These are phyloP conservation scores for Pseudozyma pruni DNA, from an alignment of 1,284 basidiomycete species.

Conservation along the genomic window DNA sequence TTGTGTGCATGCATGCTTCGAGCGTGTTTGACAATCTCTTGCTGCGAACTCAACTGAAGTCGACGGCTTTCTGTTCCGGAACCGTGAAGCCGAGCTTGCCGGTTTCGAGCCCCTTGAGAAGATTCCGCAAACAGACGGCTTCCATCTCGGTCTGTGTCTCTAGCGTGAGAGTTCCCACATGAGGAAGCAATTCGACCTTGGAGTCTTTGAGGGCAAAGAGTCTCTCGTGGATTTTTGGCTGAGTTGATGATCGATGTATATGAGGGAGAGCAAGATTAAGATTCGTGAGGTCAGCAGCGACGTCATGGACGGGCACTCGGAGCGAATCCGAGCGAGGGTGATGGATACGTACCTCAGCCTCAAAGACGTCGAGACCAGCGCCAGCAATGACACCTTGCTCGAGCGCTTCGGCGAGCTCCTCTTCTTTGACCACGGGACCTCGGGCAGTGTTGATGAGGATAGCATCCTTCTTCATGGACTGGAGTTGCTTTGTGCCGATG, in stretches of 20 bases:
- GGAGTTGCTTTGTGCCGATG: slow-evolving; percentile 68
- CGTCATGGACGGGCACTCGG: too few relatives aligned
- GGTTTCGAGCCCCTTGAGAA: slow-evolving; percentile 59
- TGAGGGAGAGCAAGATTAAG: too few relatives aligned
- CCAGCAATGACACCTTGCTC: slow-evolving; percentile 69
- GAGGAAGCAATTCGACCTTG: slow-evolving; percentile 55
- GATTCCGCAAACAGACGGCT: slow-evolving; percentile 64
- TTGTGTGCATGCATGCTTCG: too few relatives aligned
- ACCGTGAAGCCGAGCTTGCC: slow-evolving; percentile 64
- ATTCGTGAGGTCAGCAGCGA: too few relatives aligned
- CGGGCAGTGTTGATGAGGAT: slow-evolving; percentile 71
- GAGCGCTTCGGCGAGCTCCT: slow-evolving; percentile 55
- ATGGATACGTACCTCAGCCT: slow-evolving; percentile 30
- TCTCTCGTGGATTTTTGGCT: slow-evolving; percentile 48
- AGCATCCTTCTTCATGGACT: slow-evolving; percentile 67
- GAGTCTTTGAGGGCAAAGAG: slow-evolving; percentile 45
- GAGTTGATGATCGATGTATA: too few relatives aligned
- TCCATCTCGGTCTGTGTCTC: slow-evolving; percentile 68
- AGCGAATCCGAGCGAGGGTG: too few relatives aligned
- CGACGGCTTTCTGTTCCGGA: slow-evolving; percentile 60
- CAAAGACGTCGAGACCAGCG: slow-evolving; percentile 85
- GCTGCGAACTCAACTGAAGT: slow-evolving; percentile 25
- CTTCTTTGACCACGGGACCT: slow-evolving; percentile 70
- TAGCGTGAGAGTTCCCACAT: slow-evolving; percentile 63
- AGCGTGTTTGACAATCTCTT: too few relatives aligned